Percentiles rank a stretch among this genome's conserved stretches.
Conservation (phyloP, 2,329 filamentous ascomycete species). For the Colletotrichum sp. region DNA sequence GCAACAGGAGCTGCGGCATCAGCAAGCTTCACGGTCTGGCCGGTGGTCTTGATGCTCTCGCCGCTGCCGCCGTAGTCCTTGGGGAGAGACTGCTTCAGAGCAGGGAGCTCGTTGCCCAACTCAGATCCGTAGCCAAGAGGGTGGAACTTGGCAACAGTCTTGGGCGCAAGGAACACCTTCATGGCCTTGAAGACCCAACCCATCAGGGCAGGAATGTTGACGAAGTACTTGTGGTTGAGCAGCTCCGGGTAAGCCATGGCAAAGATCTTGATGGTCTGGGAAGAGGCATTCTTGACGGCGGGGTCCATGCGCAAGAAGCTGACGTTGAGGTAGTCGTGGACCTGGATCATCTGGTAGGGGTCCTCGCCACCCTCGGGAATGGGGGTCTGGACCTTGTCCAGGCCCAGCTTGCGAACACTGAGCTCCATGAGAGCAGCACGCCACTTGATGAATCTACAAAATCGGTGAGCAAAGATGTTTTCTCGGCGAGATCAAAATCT, state of each 20-base stretch:
- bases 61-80: conserved; percentile 81
- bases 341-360: conserved; percentile 88
- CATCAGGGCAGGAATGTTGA: conserved; percentile 93
- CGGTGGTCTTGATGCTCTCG: conserved; percentile 40
- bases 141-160: conserved; percentile 81
- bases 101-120: conserved; percentile 65
- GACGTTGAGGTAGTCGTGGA: conserved; percentile 91
- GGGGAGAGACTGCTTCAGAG: conserved; percentile 70
- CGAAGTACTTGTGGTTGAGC: conserved; percentile 86
- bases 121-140: conserved; percentile 76
- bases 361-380: conserved; percentile 79
- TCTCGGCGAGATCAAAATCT: background rate
- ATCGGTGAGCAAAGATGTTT: background rate
- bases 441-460: conserved; percentile 82
- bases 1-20: conserved; percentile 14
- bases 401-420: conserved; percentile 75
- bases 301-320: conserved; percentile 86
- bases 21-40: conserved; percentile 33
- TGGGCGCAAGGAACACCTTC: conserved; percentile 76
- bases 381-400: conserved; percentile 70
- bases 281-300: conserved; percentile 63
- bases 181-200: conserved; percentile 81
- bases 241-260: conserved; percentile 88
- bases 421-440: conserved; percentile 90
- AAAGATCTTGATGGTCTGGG: conserved; percentile 83